Conservation (phyloP, 2,329 filamentous ascomycete species). For the Phoma sp. region DNA sequence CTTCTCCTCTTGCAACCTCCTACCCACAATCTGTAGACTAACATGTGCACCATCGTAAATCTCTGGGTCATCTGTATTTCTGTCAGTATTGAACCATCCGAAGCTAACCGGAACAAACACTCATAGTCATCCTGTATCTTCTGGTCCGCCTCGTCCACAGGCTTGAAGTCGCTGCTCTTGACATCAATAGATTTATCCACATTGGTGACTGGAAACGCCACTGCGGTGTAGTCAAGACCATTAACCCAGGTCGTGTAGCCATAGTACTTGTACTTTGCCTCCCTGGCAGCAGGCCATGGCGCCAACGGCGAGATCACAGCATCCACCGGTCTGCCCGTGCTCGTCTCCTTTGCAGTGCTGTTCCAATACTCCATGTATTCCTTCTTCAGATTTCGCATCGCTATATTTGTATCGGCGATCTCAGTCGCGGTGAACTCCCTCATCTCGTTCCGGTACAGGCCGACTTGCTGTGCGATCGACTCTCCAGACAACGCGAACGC, state of each 20-base stretch:
- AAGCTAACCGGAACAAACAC: not conserved
- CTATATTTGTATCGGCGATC: slow-evolving; percentile 45
- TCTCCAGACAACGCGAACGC: slow-evolving; percentile 47
- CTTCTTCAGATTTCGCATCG: slow-evolving; percentile 39
- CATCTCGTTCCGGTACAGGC: slow-evolving; percentile 19
- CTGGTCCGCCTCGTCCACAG: slow-evolving; percentile 38
- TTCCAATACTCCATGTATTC: slow-evolving; percentile 51
- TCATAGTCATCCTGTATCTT: slow-evolving; percentile 39
- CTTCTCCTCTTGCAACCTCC: slow-evolving; percentile 50
- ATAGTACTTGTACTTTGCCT: slow-evolving; percentile 42
- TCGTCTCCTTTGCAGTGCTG: slow-evolving; percentile 31
- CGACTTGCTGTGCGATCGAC: slow-evolving; percentile 37
- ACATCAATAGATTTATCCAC: slow-evolving; percentile 41
- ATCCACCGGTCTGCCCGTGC: slow-evolving; percentile 46
- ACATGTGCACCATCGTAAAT: slow-evolving; percentile 51
- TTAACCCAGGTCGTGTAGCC: slow-evolving; percentile 45
- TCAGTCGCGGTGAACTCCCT: slow-evolving; percentile 35
- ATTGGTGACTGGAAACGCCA: slow-evolving; percentile 45
- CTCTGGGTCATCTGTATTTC: slow-evolving; percentile 45
- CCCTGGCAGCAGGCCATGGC: slow-evolving; percentile 46
- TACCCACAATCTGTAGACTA: slow-evolving; percentile 46
- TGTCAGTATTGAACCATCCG: slow-evolving; percentile 10
- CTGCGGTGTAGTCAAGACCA: slow-evolving; percentile 42
- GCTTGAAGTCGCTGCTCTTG: slow-evolving; percentile 32
- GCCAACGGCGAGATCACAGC: slow-evolving; percentile 48